Base-by-base conservation (phyloP, 2,329 filamentous ascomycete species). In the Monosporascus sp. region DNA sequence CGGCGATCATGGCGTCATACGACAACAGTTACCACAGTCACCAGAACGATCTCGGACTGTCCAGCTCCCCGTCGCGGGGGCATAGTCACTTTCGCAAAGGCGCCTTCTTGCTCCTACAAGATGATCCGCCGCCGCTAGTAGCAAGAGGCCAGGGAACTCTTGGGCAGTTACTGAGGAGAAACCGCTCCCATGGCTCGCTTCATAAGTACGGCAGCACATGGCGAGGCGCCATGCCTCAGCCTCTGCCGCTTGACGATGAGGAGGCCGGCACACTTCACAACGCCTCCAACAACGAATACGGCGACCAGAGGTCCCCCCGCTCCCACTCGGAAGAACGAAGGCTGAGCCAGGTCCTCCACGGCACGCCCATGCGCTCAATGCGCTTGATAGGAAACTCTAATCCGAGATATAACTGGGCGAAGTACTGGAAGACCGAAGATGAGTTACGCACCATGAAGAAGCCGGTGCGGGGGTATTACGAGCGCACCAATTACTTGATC, bases 371-470 rank as follows among this genome's bases (percentile, higher is more conserved):
- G 79, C 80, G 89, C 57, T 91, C 87, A 65, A 88, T 91, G 81
- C 82, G 90, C 51, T 78, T 97, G 62, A 96, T 97, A 68, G 93
- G 93, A 43, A 89, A 89, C 63, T 90, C 83, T 60, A 97, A 94
- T 68, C 89, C 90, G 18, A 77, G 89, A 55, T 96, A 96, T 71
- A 81, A 81, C 57, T 97, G 91, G 87, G 87, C 91, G 66, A 81
- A 80, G 55, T 97, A 96, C 68, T 96, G 89, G 82, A 95, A 89
- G 69, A 82, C 83, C 0, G 84, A 91, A 31, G 85, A 88, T 27
- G 80, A 95, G 66, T 75, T 97, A 58, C 81, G 81, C 59, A 67
- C 71, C 52, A 87, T 95, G 80, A 82, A 80, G 65, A 88, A 86
- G 67, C 78, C 84, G n/a, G 70, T 95, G 81, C 88, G 91, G 47